These are phyloP conservation scores for Eleusine coracana DNA, from an alignment of 176 grass and related monocot species.

Conservation along the genomic window DNA sequence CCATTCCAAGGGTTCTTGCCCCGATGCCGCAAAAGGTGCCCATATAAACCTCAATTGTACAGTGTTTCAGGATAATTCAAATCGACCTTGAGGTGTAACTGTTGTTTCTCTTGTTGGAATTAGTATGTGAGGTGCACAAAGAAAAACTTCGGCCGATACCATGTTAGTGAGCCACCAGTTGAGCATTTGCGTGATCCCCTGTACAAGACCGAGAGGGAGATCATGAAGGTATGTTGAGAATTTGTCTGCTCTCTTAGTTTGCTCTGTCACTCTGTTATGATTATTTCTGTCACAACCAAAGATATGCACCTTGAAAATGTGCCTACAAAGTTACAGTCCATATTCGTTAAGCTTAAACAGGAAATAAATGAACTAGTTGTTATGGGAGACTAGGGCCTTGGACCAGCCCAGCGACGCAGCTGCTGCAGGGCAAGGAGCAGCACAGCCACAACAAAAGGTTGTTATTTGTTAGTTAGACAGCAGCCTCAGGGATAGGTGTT, in stretches of 20 bases:
- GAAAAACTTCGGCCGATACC: conserved; percentile 64
- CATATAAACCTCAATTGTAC: not conserved
- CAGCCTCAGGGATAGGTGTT: no score
- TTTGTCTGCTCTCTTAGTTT: conserved; percentile 3
- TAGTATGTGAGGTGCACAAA: conserved; percentile 72
- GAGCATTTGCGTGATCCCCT: conserved; percentile 69
- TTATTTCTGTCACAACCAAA: not conserved
- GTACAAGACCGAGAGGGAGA: conserved; percentile 74
- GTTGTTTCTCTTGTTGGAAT: conserved; percentile 35
- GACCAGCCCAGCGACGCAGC: no score
- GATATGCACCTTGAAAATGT: conserved; percentile 3
- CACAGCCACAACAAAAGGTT: no score
- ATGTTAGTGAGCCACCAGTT: conserved; percentile 83
- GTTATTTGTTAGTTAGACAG: no score
- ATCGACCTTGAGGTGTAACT: not conserved
- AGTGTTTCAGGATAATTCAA: conserved; percentile 4
- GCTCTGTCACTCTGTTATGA: not conserved
- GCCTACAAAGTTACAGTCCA: not conserved
- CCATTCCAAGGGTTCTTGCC: conserved; percentile 85
- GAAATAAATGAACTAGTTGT: not conserved
- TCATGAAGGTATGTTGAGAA: conserved; percentile 70
- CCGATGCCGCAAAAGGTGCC: conserved; percentile 79
- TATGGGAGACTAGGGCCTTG: no score
- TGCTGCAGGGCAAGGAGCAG: no score
- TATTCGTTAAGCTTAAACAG: not conserved